phyloP scores from a whole-genome alignment of 2,329 filamentous ascomycete genomes.

The Nigrospora oryzae region DNA sequence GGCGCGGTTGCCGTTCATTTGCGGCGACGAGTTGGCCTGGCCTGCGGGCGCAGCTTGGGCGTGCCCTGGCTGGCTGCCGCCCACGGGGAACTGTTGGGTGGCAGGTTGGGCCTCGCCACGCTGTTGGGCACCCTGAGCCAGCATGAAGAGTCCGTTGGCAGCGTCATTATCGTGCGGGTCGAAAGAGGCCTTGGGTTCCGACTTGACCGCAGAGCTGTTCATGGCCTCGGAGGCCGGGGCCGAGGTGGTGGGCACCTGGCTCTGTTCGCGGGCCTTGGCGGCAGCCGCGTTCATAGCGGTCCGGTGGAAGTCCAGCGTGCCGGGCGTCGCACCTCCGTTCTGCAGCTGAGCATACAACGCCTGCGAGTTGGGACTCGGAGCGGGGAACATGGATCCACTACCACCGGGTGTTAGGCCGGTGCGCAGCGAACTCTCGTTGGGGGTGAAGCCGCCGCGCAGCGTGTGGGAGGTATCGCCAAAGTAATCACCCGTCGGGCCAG shows the following conservation, averaged over 20 bases:
- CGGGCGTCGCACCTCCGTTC: conserved; percentile 77
- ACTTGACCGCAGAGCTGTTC: conserved; percentile 34
- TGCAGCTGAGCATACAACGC: conserved; percentile 72
- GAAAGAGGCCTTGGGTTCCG: conserved; percentile 49
- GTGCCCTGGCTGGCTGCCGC: conserved; percentile 35
- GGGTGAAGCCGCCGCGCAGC: conserved; percentile 79
- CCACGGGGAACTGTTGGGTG: conserved; percentile 37
- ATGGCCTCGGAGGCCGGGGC: conserved; percentile 48
- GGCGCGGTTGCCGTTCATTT: conserved; percentile 42
- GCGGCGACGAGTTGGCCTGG: conserved; percentile 37
- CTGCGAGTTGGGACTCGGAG: conserved; percentile 78
- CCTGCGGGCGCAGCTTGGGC: conserved; percentile 33
- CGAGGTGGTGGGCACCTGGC: conserved; percentile 22
- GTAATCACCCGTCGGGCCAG: conserved; percentile 78
- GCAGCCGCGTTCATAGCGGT: conserved; percentile 78
- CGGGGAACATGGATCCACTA: conserved; percentile 95
- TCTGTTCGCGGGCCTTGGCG: conserved; percentile 42
- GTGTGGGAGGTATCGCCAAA: conserved; percentile 69
- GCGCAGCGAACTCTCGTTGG: conserved; percentile 89
- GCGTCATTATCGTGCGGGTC: conserved; percentile 91
- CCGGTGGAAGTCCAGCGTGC: conserved; percentile 88
- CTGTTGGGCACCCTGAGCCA: conserved; percentile 60
- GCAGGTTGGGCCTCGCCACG: conserved; percentile 44
- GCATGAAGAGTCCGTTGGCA: conserved; percentile 85
- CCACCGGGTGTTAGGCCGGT: conserved; percentile 91